phyloP scores from a whole-genome alignment of 306 rosid genomes.

The Comarum palustre region DNA sequence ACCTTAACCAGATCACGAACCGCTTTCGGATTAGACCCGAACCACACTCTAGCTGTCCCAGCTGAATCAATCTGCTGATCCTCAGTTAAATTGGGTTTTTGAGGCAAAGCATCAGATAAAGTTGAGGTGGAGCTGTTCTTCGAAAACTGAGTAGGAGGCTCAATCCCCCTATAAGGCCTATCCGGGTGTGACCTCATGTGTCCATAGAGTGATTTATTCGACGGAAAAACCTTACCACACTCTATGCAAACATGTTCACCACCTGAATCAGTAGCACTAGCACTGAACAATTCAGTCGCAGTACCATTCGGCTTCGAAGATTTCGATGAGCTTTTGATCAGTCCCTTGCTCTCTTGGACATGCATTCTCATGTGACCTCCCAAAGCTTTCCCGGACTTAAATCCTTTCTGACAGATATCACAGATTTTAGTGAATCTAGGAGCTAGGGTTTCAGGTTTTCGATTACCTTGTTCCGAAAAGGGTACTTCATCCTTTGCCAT shows the following conservation, averaged over 20 bases:
- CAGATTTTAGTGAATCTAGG: constrained; percentile 14
- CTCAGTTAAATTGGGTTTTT: background rate
- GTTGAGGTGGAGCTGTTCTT: constrained; percentile 24
- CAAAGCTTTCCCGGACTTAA: constrained; percentile 42
- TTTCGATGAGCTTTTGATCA: constrained; percentile 3
- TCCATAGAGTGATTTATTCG: constrained; percentile 35
- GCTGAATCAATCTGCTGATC: constrained; percentile 19
- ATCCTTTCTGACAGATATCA: constrained; percentile 29
- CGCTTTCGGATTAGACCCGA: background rate
- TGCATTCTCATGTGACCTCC: constrained; percentile 61
- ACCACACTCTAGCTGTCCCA: background rate
- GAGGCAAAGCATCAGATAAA: constrained; percentile 15
- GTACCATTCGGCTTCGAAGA: background rate
- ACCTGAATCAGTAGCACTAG: background rate
- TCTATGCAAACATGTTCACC: constrained; percentile 18
- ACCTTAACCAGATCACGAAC: constrained; percentile 11
- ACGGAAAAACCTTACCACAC: constrained; percentile 31
- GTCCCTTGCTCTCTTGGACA: constrained; percentile 6
- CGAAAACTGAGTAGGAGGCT: constrained; percentile 14
- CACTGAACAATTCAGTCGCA: background rate
- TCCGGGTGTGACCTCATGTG: constrained; percentile 44
- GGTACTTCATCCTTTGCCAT: constrained; percentile 13
- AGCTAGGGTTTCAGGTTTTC: background rate
- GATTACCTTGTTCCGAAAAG: background rate
- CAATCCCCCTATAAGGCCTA: constrained; percentile 37